Evolutionary conservation across 1,139 yeast genomes (phyloP), one percentile per base, ranked within the genome.

Genomic region (Suhomyces guaymorum): DNA sequence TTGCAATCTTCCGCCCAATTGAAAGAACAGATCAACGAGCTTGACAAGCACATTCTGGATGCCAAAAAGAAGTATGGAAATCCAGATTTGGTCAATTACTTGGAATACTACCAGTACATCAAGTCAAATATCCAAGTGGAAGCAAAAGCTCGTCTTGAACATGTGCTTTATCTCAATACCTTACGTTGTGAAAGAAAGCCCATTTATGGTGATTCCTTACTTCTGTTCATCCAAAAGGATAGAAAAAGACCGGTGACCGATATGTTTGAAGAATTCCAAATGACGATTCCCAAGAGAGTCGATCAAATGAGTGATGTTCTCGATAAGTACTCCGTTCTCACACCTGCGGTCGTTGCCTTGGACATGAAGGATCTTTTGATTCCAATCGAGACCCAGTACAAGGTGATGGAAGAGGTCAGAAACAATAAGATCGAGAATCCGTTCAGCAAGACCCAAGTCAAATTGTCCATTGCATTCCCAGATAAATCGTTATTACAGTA

Each of bases 381-480:
- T 15, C 73, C 81, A 1, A 15, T 55, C 27, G 41, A 63, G 35
- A 49, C 59, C 33, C 51, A 65, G 49, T 42, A 53, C 4, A 59
- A 52, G 33, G 49, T 76, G 1, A 49, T 55, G 36, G 55, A 55
- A 28, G 68, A 69, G 22, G 68, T 64, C 10, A 56, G 58, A 4
- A 47, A 44, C 27, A 52, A 73, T 13, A 61, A 56, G 7, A 80
- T 84, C 38, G 53, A 54, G 2, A 70, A 70, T 32, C 89, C 96
- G 10, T 82, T 88, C 62, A 96, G 89, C 52, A 80, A 80, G 42
- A 66, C 94, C 1, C 97, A 92, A 57, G 85, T 88, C 13, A 86
- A 89, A 51, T 66, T 89, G 32, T 83, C 97, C 0, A 88, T 94
- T 51, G 97, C 96, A 11, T 94, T 94, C 57, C 99, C 99, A 0